These are phyloP conservation scores for Daucus carota DNA, from an alignment of 129 eudicot genomes.

Conservation along the genomic window DH1_v3.0 NC_030385.2:11073001-11073500, in stretches of 20 bases:
- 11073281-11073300: slow-evolving; percentile 92
- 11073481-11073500: background rate
- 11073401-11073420: background rate
- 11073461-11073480: background rate
- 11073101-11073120: slow-evolving; percentile 51
- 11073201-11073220: background rate
- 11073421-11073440: background rate
- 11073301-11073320: slow-evolving; percentile 98
- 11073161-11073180: slow-evolving; percentile 90
- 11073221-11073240: background rate
- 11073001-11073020: slow-evolving; percentile 85
- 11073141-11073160: slow-evolving; percentile 92
- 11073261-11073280: slow-evolving; percentile 23
- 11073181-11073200: slow-evolving; percentile 73
- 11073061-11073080: slow-evolving; percentile 1
- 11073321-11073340: slow-evolving; percentile 98
- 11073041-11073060: background rate
- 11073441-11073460: background rate
- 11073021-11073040: slow-evolving; percentile 27
- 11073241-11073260: background rate
- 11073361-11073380: background rate
- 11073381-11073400: background rate
- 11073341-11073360: slow-evolving; percentile 84
- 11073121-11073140: slow-evolving; percentile 92
- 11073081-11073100: background rate